Evolutionary conservation across 208 protist genomes (phyloP).

Genomic region (Angomonas desouzai): DNA sequence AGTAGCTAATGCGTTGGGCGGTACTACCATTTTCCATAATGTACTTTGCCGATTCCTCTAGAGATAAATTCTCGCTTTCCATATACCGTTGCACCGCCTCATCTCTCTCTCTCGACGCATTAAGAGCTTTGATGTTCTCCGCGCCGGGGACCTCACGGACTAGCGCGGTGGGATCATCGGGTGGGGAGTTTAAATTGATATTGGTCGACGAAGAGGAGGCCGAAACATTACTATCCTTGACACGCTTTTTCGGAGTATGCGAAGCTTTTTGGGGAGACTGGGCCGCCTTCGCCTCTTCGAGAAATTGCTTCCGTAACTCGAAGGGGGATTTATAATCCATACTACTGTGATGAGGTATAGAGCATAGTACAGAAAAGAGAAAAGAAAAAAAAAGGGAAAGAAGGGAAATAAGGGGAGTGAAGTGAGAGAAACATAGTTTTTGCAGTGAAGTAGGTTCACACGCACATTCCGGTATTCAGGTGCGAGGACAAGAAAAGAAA

Average conservation of each 20-base stretch:
- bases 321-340: conserved; percentile 88
- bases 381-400: conserved; percentile 7
- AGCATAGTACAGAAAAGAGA: too few species aligned
- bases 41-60: conserved; percentile 78
- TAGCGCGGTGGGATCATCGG: conserved; percentile 81
- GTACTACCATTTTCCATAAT: conserved; percentile 90
- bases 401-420: not conserved
- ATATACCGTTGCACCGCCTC: conserved; percentile 89
- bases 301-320: conserved; percentile 74
- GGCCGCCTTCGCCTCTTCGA: conserved; percentile 49
- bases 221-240: not conserved
- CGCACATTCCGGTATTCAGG: too few species aligned
- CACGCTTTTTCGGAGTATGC: not conserved
- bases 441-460: not conserved
- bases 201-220: conserved; percentile 6
- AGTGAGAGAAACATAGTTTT: not conserved
- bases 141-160: conserved; percentile 78
- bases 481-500: conserved; percentile 12
- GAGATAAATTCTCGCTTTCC: conserved; percentile 74
- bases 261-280: not conserved
- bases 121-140: conserved; percentile 87
- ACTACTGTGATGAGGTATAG: too few species aligned
- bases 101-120: conserved; percentile 74
- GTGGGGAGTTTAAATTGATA: conserved; percentile 24
- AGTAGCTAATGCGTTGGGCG: conserved; percentile 77